phyloP scores from a whole-genome alignment of 2,329 filamentous ascomycete genomes.

The Hypoxylon sp. region DNA sequence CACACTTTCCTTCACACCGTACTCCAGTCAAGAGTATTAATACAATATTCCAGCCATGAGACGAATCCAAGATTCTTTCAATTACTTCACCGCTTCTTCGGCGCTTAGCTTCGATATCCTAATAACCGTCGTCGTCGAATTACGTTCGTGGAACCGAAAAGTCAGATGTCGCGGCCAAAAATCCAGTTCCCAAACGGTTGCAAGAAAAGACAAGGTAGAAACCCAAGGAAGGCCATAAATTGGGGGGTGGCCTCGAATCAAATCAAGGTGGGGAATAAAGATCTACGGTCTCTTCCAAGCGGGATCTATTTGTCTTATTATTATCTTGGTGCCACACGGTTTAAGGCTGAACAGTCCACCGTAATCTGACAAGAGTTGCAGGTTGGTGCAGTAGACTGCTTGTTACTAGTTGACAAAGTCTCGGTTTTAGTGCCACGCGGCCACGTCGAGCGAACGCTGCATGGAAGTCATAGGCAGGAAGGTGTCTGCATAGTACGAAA shows the following conservation, averaged over 20 bases:
- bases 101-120: background rate
- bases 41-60: conserved; percentile 1
- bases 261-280: conserved; percentile 24
- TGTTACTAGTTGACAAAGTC: background rate
- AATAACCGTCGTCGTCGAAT: conserved; percentile 1
- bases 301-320: conserved; percentile 12
- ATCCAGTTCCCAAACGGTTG: conserved; percentile 6
- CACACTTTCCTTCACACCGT: too few relatives aligned
- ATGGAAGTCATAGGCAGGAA: conserved; percentile 7
- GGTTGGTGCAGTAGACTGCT: too few relatives aligned
- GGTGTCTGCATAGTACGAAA: too few relatives aligned
- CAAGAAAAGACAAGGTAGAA: conserved; percentile 12
- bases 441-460: conserved; percentile 13
- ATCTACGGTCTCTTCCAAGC: conserved; percentile 23
- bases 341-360: conserved; percentile 23
- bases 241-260: conserved; percentile 13
- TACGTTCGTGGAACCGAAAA: conserved; percentile 9
- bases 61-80: conserved; percentile 5
- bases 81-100: background rate
- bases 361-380: conserved; percentile 8
- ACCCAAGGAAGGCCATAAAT: conserved; percentile 16
- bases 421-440: conserved; percentile 12
- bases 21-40: background rate
- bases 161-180: conserved; percentile 13
- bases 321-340: conserved; percentile 14